These are phyloP conservation scores for Chrysanthemum makinoi DNA, from an alignment of 129 eudicot species.

Conservation along the genomic window DNA sequence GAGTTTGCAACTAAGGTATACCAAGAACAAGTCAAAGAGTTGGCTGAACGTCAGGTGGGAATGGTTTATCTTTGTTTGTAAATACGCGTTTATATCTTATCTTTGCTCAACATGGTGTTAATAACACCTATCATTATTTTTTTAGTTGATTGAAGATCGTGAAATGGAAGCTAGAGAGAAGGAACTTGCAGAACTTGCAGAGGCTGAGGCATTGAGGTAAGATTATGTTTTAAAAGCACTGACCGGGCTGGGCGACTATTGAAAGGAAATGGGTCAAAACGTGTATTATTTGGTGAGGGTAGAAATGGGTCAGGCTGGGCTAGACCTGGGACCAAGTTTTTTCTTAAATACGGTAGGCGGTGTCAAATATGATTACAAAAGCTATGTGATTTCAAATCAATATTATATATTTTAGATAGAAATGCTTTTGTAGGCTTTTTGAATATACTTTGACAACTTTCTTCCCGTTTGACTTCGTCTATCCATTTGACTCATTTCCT, in stretches of 20 bases:
- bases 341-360: not conserved
- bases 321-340: not conserved
- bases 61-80: slow-evolving; percentile 3
- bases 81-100: not conserved
- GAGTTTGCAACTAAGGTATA: slow-evolving; percentile 91
- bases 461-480: not conserved
- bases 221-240: slow-evolving; percentile 14
- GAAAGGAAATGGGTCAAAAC: slow-evolving; percentile 1
- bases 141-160: slow-evolving; percentile 79
- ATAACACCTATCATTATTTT: not conserved
- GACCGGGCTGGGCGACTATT: not conserved
- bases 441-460: not conserved
- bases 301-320: slow-evolving; percentile 9
- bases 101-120: not conserved
- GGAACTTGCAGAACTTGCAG: slow-evolving; percentile 43
- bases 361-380: not conserved
- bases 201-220: slow-evolving; percentile 58
- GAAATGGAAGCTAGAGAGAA: slow-evolving; percentile 89
- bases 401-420: not conserved
- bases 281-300: not conserved
- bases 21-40: slow-evolving; percentile 86
- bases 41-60: slow-evolving; percentile 87
- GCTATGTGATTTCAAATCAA: not conserved
- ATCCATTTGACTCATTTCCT: too few relatives aligned
- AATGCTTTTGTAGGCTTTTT: not conserved